Conservation (phyloP, 441 rosid species). For the Gossypium laxum region DNA sequence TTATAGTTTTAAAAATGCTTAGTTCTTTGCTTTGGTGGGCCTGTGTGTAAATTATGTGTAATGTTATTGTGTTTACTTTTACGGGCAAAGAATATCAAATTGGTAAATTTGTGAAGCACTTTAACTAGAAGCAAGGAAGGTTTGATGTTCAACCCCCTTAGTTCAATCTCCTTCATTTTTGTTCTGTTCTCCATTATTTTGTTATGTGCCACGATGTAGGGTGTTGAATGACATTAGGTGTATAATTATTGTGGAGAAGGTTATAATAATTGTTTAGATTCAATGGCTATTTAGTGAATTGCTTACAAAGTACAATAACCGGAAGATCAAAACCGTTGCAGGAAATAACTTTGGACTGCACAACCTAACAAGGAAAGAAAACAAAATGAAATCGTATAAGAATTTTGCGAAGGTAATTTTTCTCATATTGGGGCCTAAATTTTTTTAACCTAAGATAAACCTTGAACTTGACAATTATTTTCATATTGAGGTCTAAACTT, state of each 20-base stretch:
- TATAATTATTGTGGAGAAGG: constrained; percentile 74
- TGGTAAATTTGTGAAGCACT: too few species aligned
- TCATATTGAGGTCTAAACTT: too few species aligned
- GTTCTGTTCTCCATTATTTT: background rate
- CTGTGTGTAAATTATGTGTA: too few species aligned
- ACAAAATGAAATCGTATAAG: constrained; percentile 73
- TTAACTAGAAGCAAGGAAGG: too few species aligned
- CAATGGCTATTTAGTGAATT: constrained; percentile 42
- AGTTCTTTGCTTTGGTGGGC: too few species aligned
- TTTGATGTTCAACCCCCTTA: background rate
- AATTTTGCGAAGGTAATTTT: constrained; percentile 48
- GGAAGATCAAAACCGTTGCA: constrained; percentile 61
- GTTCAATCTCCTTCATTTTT: background rate
- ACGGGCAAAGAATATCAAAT: too few species aligned
- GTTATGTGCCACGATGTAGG: constrained; percentile 25
- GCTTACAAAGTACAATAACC: constrained; percentile 41
- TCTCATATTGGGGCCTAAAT: too few species aligned
- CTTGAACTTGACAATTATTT: too few species aligned
- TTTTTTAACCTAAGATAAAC: too few species aligned
- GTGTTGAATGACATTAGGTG: constrained; percentile 55
- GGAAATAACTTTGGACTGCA: constrained; percentile 55
- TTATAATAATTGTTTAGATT: constrained; percentile 55
- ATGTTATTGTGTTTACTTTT: too few species aligned
- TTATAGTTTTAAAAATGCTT: too few species aligned
- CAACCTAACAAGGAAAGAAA: constrained; percentile 48